Conservation (phyloP, 768 basidiomycete species). For the Boletus sensibilis region DNA sequence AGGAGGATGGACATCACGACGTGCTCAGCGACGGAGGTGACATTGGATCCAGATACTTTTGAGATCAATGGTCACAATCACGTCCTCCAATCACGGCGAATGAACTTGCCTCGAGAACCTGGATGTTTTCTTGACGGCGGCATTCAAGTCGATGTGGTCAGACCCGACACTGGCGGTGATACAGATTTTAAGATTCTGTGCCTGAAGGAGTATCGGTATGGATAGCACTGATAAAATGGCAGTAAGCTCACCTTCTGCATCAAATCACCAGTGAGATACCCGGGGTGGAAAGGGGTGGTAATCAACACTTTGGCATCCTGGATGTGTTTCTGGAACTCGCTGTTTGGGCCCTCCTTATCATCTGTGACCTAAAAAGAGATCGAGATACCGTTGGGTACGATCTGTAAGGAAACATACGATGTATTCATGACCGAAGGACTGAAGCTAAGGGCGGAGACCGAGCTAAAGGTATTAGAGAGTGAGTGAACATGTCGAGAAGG, state of each 20-base stretch:
- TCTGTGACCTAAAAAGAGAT: conserved; percentile 54
- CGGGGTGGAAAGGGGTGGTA: conserved; percentile 83
- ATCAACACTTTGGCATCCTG: conserved; percentile 76
- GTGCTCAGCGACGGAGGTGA: conserved; percentile 87
- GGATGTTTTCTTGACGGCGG: conserved; percentile 77
- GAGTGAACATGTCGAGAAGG: background rate
- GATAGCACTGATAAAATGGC: background rate
- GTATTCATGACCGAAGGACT: conserved; percentile 71
- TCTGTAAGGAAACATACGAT: conserved; percentile 45
- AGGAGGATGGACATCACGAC: conserved; percentile 87
- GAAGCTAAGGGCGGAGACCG: conserved; percentile 67
- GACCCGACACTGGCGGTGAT: conserved; percentile 89
- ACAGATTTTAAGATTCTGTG: conserved; percentile 84
- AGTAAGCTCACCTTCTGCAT: conserved; percentile 50
- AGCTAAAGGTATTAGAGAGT: conserved; percentile 42
- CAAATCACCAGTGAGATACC: conserved; percentile 71
- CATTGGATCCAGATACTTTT: conserved; percentile 81
- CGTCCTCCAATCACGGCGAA: background rate
- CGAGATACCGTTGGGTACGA: no score
- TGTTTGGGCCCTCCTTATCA: conserved; percentile 77
- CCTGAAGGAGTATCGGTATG: conserved; percentile 37
- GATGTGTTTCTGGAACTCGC: conserved; percentile 78
- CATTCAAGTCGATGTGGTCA: conserved; percentile 86
- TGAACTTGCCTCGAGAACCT: conserved; percentile 58
- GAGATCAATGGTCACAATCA: background rate